These are phyloP conservation scores for Polychytrium aggregatum DNA, from an alignment of 192 early-diverging fungal genomes.

Conservation along the genomic window DNA sequence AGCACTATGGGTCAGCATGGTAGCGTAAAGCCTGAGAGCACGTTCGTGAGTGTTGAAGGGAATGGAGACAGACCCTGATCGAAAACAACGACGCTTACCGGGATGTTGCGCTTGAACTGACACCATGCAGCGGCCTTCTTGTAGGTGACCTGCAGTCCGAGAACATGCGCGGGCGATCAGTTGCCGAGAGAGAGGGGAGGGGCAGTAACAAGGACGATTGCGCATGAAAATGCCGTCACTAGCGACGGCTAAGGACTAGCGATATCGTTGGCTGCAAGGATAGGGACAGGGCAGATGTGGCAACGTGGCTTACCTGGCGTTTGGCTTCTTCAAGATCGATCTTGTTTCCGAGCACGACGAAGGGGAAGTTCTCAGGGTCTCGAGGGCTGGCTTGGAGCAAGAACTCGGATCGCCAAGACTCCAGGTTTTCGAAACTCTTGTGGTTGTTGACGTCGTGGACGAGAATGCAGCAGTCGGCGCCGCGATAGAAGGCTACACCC, in stretches of 20 bases:
- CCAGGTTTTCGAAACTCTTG: constrained; percentile 90
- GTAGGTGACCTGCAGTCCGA: constrained; percentile 81
- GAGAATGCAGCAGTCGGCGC: constrained; percentile 97
- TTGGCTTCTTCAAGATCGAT: constrained; percentile 92
- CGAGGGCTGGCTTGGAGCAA: constrained; percentile 87
- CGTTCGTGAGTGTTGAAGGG: not conserved
- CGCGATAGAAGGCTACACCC: constrained; percentile 98
- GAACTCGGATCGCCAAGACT: constrained; percentile 98
- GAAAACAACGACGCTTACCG: constrained; percentile 19
- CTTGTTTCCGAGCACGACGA: constrained; percentile 99
- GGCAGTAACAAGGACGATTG: too few relatives aligned
- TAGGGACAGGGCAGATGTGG: not conserved
- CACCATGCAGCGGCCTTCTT: constrained; percentile 95
- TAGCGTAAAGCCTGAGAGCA: too few relatives aligned
- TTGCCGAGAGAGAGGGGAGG: too few relatives aligned
- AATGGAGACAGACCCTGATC: not conserved
- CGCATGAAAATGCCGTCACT: too few relatives aligned
- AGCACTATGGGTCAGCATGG: too few relatives aligned
- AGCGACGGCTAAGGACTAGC: too few relatives aligned
- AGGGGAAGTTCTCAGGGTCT: constrained; percentile 97
- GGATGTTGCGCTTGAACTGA: constrained; percentile 89
- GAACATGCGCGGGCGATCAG: too few relatives aligned
- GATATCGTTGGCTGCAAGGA: not conserved
- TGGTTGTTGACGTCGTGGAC: constrained; percentile 93
- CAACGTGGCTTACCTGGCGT: constrained; percentile 51